A percentile compares a stretch with the other conserved stretches of the same genome.
Conservation (phyloP, 2,329 filamentous ascomycete species). For the Rhynchosporium secalis region DNA sequence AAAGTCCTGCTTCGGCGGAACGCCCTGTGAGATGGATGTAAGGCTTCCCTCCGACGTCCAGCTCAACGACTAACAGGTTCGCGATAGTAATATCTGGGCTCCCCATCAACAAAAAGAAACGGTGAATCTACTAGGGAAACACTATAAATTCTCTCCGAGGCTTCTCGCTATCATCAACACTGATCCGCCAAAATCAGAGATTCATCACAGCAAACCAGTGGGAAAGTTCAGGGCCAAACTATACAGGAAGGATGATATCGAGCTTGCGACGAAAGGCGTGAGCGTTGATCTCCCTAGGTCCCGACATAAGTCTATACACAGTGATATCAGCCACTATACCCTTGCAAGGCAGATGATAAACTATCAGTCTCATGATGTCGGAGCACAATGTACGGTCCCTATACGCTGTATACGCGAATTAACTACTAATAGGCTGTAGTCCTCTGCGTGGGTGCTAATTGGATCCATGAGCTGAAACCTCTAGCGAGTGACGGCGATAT, state of each 20-base stretch:
- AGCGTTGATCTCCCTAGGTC: slow-evolving; percentile 13
- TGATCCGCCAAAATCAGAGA: slow-evolving; percentile 45
- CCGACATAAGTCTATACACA: not conserved
- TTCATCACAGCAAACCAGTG: slow-evolving; percentile 19
- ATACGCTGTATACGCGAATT: not conserved
- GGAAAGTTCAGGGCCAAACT: slow-evolving; percentile 18
- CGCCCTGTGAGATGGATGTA: slow-evolving; percentile 70
- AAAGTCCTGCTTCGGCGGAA: slow-evolving; percentile 37
- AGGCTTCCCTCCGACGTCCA: slow-evolving; percentile 18
- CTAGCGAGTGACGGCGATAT: slow-evolving; percentile 38
- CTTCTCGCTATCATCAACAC: slow-evolving; percentile 64
- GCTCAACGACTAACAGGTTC: slow-evolving; percentile 18
- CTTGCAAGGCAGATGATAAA: slow-evolving; percentile 73
- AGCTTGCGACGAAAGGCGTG: slow-evolving; percentile 26
- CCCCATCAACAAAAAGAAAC: slow-evolving; percentile 59
- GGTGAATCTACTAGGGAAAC: slow-evolving; percentile 55
- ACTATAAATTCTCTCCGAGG: slow-evolving; percentile 69
- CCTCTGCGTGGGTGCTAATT: slow-evolving; percentile 72
- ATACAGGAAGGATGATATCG: slow-evolving; percentile 32
- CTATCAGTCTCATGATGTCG: slow-evolving; percentile 72
- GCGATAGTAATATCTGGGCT: slow-evolving; percentile 65
- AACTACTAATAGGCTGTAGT: slow-evolving; percentile 45
- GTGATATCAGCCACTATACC: slow-evolving; percentile 41
- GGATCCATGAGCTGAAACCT: slow-evolving; percentile 48
- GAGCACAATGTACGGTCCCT: slow-evolving; percentile 54